These are phyloP conservation scores for Lipomyces spencermartinsiae DNA, from an alignment of 805 yeast species.

Conservation along the genomic window DNA sequence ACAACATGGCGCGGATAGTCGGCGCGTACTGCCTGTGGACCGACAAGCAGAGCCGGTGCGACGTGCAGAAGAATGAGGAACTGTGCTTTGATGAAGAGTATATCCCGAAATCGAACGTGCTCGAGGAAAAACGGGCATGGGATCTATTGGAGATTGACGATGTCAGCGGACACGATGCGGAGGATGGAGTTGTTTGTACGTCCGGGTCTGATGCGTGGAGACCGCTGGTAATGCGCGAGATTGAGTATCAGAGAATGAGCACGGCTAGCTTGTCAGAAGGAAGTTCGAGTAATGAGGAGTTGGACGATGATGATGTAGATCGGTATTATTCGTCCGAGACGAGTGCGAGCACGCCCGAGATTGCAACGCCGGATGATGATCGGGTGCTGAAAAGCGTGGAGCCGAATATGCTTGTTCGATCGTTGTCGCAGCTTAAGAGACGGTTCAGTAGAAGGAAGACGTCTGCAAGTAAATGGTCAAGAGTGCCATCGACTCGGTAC, in stretches of 20 bases:
- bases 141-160: not conserved
- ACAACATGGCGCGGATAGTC: slow-evolving; percentile 18
- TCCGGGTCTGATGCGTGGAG: not conserved
- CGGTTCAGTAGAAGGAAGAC: no score
- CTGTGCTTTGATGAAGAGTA: slow-evolving; percentile 16
- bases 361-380: no score
- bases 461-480: not conserved
- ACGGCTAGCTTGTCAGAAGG: not conserved
- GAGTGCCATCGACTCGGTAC: no score
- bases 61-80: slow-evolving; percentile 8
- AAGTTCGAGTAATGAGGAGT: not conserved
- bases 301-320: not conserved
- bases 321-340: no score
- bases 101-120: not conserved
- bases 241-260: not conserved
- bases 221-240: not conserved
- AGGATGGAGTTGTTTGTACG: not conserved
- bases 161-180: not conserved
- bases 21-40: slow-evolving; percentile 19
- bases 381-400: no score
- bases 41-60: slow-evolving; percentile 8
- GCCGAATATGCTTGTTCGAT: no score
- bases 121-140: not conserved
- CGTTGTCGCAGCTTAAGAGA: no score
- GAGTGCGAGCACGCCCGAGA: no score